These are phyloP conservation scores for Usnea hakonensis DNA, from an alignment of 495 filamentous ascomycete genomes.

Conservation along the genomic window DNA sequence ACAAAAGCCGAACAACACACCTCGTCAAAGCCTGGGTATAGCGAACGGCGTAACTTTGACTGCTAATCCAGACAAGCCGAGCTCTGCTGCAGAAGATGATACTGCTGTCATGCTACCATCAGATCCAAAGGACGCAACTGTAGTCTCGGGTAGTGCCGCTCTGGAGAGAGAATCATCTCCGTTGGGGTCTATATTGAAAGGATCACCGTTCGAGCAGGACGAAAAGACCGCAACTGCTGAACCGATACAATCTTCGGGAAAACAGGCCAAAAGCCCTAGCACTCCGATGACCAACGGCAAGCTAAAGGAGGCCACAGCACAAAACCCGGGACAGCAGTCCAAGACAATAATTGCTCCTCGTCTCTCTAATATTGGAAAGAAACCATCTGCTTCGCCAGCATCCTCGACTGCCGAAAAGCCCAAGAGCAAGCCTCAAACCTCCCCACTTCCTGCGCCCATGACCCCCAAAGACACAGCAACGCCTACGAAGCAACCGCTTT, in stretches of 20 bases:
- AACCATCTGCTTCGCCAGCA: conserved; percentile 1
- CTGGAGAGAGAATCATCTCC: conserved; percentile 25
- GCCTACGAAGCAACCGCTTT: conserved; percentile 21
- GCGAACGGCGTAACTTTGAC: not conserved
- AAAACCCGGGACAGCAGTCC: not conserved
- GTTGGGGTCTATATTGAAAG: conserved; percentile 25
- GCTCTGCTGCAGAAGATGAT: conserved; percentile 31
- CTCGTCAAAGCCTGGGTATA: conserved; percentile 14
- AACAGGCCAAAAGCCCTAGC: conserved; percentile 1
- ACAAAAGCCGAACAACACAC: conserved; percentile 29
- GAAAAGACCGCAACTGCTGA: conserved; percentile 8
- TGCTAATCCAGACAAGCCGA: conserved; percentile 33
- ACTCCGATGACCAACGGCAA: conserved; percentile 1
- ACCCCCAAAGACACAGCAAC: conserved; percentile 5
- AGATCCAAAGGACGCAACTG: conserved; percentile 30
- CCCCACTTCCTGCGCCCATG: conserved; percentile 10
- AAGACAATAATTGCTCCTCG: not conserved
- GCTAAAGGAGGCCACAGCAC: not conserved
- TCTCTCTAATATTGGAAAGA: not conserved
- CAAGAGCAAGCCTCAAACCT: conserved; percentile 1
- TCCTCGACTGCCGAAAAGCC: not conserved
- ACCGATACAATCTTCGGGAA: conserved; percentile 12
- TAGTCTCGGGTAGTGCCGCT: conserved; percentile 31
- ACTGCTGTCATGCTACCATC: conserved; percentile 28
- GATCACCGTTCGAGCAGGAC: conserved; percentile 22